phyloP scores from a whole-genome alignment of 1,139 yeast genomes.

The Lodderomyces elongisporus region DNA sequence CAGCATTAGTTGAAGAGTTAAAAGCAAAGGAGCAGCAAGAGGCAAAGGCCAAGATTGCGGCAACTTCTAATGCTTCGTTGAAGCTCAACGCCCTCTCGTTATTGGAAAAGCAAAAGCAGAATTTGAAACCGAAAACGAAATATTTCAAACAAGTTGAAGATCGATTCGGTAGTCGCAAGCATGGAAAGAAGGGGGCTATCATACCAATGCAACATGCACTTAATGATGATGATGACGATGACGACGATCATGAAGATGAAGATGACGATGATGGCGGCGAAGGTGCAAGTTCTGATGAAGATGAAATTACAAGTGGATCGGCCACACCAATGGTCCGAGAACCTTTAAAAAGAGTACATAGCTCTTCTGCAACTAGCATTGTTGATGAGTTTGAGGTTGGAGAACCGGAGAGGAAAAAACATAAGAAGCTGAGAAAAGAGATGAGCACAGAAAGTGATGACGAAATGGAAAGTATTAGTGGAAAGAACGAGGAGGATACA shows the following conservation, averaged over 20 bases:
- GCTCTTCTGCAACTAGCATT: conserved; percentile 29
- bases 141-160: conserved; percentile 43
- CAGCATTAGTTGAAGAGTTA: conserved; percentile 45
- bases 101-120: conserved; percentile 22
- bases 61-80: conserved; percentile 14
- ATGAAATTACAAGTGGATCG: conserved; percentile 35
- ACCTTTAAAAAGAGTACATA: conserved; percentile 23
- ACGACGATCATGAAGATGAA: conserved; percentile 23
- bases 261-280: conserved; percentile 35
- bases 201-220: conserved; percentile 73
- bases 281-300: conserved; percentile 26
- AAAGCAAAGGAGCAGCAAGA: conserved; percentile 36
- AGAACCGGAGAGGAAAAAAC: conserved; percentile 14
- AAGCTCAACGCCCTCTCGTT: conserved; percentile 26
- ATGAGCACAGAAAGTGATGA: conserved; percentile 1
- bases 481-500: conserved; percentile 6
- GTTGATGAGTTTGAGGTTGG: conserved; percentile 16
- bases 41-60: conserved; percentile 20
- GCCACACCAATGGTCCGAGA: conserved; percentile 36
- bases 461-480: neutral
- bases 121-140: conserved; percentile 31
- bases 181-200: conserved; percentile 20
- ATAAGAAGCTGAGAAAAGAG: conserved; percentile 15
- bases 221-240: conserved; percentile 44
- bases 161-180: conserved; percentile 10